Percentiles rank a stretch among this genome's conserved stretches.
Conservation (phyloP, 768 basidiomycete genomes). For the Astraeus odoratus region DNA sequence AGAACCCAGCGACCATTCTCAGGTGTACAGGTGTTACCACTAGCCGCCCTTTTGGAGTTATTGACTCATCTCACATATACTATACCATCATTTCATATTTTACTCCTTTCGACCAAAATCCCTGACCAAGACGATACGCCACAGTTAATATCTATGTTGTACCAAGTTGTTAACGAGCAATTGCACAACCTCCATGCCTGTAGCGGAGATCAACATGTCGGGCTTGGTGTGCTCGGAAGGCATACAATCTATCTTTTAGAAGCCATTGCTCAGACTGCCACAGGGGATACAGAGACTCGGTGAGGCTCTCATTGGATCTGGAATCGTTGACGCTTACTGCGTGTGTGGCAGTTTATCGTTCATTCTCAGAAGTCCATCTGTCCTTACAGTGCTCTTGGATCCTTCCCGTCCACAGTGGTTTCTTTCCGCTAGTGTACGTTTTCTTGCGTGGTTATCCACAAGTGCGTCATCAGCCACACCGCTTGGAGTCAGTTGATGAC, state of each 20-base stretch:
- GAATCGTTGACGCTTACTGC: not conserved
- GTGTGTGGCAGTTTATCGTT: slow-evolving; percentile 28
- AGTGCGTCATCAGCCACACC: slow-evolving; percentile 19
- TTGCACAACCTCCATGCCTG: slow-evolving; percentile 29
- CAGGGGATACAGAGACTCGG: slow-evolving; percentile 36
- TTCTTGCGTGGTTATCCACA: slow-evolving; percentile 49
- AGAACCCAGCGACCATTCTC: slow-evolving; percentile 4
- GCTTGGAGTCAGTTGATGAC: slow-evolving; percentile 2
- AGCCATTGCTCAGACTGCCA: slow-evolving; percentile 41
- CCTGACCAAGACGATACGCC: slow-evolving; percentile 22
- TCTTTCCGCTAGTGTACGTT: slow-evolving; percentile 38
- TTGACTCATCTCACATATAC: slow-evolving; percentile 39
- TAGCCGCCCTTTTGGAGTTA: slow-evolving; percentile 49
- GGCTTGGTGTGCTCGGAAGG: slow-evolving; percentile 28
- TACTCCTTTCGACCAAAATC: slow-evolving; percentile 27
- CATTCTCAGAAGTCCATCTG: slow-evolving; percentile 33
- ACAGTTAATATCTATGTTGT: slow-evolving; percentile 34
- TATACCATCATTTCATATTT: slow-evolving; percentile 40
- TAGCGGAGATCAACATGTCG: slow-evolving; percentile 17
- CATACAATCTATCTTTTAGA: slow-evolving; percentile 47
- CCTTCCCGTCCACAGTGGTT: slow-evolving; percentile 46
- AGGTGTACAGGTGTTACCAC: slow-evolving; percentile 33
- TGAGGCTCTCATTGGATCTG: slow-evolving; percentile 10
- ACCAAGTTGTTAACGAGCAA: slow-evolving; percentile 35
- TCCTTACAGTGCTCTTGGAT: slow-evolving; percentile 44